Conservation (phyloP, 129 eudicot species). For the sunflower (Helianthus annuus) region DNA sequence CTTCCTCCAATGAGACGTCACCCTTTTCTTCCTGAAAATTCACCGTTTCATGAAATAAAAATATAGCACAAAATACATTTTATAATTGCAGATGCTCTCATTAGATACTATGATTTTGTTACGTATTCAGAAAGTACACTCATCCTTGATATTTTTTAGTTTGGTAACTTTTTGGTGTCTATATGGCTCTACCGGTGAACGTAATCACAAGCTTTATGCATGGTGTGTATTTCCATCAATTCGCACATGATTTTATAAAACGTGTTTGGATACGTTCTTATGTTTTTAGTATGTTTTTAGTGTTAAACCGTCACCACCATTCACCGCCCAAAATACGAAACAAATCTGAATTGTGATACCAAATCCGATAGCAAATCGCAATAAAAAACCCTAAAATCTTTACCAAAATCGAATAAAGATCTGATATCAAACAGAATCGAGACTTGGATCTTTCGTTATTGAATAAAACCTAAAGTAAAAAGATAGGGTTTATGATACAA, state of each 20-base stretch:
- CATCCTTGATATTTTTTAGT: neutral
- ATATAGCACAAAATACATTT: neutral
- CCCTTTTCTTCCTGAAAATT: conserved; percentile 63
- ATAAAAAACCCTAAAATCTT: too few relatives aligned
- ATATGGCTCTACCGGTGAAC: neutral
- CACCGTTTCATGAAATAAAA: conserved; percentile 24
- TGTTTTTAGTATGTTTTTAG: neutral
- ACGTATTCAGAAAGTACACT: neutral
- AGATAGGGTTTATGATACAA: neutral
- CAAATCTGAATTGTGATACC: neutral
- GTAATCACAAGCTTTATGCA: neutral
- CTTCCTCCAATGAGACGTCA: conserved; percentile 80
- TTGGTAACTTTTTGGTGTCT: neutral
- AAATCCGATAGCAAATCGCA: too few relatives aligned
- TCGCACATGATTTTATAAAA: neutral
- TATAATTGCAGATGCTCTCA: neutral
- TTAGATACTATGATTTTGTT: neutral
- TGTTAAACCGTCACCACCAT: neutral
- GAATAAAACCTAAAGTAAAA: neutral
- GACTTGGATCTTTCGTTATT: neutral
- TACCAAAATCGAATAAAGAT: too few relatives aligned
- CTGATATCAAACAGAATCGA: neutral
- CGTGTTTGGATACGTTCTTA: neutral
- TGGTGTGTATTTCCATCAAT: neutral
- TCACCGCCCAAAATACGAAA: neutral